A percentile compares a stretch with the other conserved stretches of the same genome.
Evolutionary conservation across 1,284 basidiomycete species (phyloP).

Genomic region (Pholiota adiposa): DNA sequence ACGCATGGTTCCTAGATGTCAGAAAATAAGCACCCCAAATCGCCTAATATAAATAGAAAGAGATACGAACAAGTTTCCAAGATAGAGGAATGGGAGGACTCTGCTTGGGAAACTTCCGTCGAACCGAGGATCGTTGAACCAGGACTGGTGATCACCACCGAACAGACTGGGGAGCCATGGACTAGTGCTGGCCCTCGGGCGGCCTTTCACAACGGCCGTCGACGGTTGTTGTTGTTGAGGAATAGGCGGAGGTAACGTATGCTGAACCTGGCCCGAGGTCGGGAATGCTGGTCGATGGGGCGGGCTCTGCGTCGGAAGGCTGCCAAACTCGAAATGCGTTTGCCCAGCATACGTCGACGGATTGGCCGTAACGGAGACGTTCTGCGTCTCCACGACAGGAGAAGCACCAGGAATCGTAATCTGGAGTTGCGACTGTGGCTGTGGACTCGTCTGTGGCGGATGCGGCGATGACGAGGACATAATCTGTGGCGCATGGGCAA

Average conservation of each 20-base stretch:
- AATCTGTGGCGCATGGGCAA: constrained; percentile 38
- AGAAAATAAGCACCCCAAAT: constrained; percentile 5
- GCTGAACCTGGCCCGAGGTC: not conserved
- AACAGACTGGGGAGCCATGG: constrained; percentile 65
- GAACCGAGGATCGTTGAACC: constrained; percentile 93
- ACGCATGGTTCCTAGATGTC: constrained; percentile 79
- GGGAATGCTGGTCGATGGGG: not conserved
- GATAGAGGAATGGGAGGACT: constrained; percentile 93
- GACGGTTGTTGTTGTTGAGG: constrained; percentile 18
- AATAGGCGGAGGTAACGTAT: not conserved
- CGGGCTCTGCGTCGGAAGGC: constrained; percentile 4
- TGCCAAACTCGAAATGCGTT: constrained; percentile 20
- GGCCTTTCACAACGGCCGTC: constrained; percentile 35
- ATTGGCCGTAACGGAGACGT: not conserved
- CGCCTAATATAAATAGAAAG: constrained; percentile 10
- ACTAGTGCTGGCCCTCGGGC: constrained; percentile 73
- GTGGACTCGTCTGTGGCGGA: constrained; percentile 12
- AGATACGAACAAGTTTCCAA: constrained; percentile 84
- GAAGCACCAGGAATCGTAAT: constrained; percentile 2
- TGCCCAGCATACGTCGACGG: not conserved
- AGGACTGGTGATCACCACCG: constrained; percentile 73
- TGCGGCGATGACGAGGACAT: constrained; percentile 7
- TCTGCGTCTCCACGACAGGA: not conserved
- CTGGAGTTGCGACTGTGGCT: not conserved
- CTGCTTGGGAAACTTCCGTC: constrained; percentile 96